These are phyloP conservation scores for Cyberlindnera maritima DNA, from an alignment of 805 yeast species.

Conservation along the genomic window DNA sequence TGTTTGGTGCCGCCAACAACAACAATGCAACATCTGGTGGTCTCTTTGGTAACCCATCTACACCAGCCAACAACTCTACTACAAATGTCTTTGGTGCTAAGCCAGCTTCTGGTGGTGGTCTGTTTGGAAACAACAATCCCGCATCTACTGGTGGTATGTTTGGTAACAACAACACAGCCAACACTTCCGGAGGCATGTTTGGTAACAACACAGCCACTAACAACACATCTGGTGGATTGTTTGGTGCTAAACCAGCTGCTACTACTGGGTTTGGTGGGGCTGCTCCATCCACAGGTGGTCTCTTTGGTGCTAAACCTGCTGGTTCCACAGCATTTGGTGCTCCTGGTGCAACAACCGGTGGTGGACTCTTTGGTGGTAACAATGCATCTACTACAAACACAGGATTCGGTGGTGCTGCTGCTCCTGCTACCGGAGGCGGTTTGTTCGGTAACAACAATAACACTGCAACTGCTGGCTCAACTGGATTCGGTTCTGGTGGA, in stretches of 20 bases:
- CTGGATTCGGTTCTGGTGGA: slow-evolving; percentile 11
- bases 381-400: slow-evolving; percentile 26
- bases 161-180: slow-evolving; percentile 12
- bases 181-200: slow-evolving; percentile 28
- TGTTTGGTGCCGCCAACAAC: slow-evolving; percentile 36
- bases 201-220: slow-evolving; percentile 28
- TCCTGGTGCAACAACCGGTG: slow-evolving; percentile 28
- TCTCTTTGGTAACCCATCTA: slow-evolving; percentile 36
- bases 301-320: slow-evolving; percentile 29
- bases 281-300: slow-evolving; percentile 28
- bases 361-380: slow-evolving; percentile 42
- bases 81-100: slow-evolving; percentile 30
- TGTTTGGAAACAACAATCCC: slow-evolving; percentile 37
- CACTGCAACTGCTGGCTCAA: slow-evolving; percentile 16
- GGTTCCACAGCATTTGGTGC: slow-evolving; percentile 34
- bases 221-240: slow-evolving; percentile 35
- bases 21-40: slow-evolving; percentile 32
- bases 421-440: slow-evolving; percentile 1
- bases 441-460: slow-evolving; percentile 16
- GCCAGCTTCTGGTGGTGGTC: slow-evolving; percentile 33
- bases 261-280: slow-evolving; percentile 4
- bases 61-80: slow-evolving; percentile 22
- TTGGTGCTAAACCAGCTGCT: slow-evolving; percentile 30
- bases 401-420: slow-evolving; percentile 16
- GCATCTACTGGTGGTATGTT: slow-evolving; percentile 21